Conservation (phyloP, 441 rosid genomes). For the Erodium texanum region DNA sequence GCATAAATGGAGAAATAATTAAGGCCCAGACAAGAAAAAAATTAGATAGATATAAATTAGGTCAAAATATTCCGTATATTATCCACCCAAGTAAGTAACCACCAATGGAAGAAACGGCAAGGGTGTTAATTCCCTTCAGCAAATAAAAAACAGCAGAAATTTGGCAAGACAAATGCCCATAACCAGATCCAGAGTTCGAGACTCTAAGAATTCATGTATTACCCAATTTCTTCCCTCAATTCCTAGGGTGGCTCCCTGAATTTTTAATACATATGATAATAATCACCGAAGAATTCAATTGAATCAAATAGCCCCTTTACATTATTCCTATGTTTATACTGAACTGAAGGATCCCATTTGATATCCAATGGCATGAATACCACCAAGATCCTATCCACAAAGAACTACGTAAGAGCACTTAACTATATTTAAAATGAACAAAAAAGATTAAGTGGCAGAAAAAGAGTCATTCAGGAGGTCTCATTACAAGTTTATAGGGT, state of each 20-base stretch:
- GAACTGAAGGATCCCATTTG: not conserved
- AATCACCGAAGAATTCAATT: not conserved
- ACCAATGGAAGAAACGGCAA: not conserved
- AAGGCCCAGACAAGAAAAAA: slow-evolving; percentile 5
- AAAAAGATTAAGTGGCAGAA: not conserved
- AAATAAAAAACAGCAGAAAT: not conserved
- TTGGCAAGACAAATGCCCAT: not conserved
- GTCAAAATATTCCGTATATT: not conserved
- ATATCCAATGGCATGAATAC: not conserved
- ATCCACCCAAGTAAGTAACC: not conserved
- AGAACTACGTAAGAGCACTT: not conserved
- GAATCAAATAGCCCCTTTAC: not conserved
- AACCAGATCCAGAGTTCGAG: too few relatives aligned
- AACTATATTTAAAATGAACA: not conserved
- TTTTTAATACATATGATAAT: not conserved
- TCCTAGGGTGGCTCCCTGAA: not conserved
- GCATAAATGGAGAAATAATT: slow-evolving; percentile 19
- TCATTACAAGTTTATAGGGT: too few relatives aligned
- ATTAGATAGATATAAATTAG: not conserved
- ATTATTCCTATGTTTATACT: not conserved
- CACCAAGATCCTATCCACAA: not conserved
- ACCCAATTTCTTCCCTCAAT: not conserved
- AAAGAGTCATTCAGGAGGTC: not conserved
- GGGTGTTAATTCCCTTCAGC: not conserved
- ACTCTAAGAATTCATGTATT: not conserved